Evolutionary conservation across 169 alveolate genomes (phyloP), one percentile per base, ranked within the genome.

Genomic region (Plasmodium cynomolgi): DNA sequence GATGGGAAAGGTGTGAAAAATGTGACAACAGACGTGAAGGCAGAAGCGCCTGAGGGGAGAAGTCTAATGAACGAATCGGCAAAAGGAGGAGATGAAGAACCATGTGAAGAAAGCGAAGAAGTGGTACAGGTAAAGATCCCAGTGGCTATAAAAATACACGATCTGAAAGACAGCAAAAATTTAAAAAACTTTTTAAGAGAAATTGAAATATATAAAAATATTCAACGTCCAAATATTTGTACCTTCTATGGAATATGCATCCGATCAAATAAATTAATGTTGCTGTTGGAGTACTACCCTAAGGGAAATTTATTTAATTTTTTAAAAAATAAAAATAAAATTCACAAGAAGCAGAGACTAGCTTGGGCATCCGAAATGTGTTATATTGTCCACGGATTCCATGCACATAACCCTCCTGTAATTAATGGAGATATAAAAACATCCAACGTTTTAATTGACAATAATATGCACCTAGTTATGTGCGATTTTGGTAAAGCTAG

Each of bases 401-500:
- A 90, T 62, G 5, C 84, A 81, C 94, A 90, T 34, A 80, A 56
- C 73, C 94, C 94, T n/a, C 94, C 94, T 23, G 54, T 90, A n/a
- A 81, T 90, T 17, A 90, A 90, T 81, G 94, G 91, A 81, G 94
- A 90, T 81, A 90, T 90, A 26, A 90, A 90, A 90, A 90, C 94
- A 31, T 90, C 94, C n/a, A 90, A 90, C 34, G 83, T 90, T 0
- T 90, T 90, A 44, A 90, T 90, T n/a, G 83, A 90, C 54, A 81
- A 90, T 81, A 47, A 90, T 81, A 90, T 90, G 94, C 73, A 90
- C 50, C 31, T 90, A 39, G 91, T 90, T 37, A 90, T 90, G 94
- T 90, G 94, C 37, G 94, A 90, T 90, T 90, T 90, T 80, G 94
- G 94, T 2, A 90, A 90, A 74, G 94, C 94, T 2, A 47, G 94